Conservation (phyloP, 768 basidiomycete species). For the Kwoniella sp. region DNA sequence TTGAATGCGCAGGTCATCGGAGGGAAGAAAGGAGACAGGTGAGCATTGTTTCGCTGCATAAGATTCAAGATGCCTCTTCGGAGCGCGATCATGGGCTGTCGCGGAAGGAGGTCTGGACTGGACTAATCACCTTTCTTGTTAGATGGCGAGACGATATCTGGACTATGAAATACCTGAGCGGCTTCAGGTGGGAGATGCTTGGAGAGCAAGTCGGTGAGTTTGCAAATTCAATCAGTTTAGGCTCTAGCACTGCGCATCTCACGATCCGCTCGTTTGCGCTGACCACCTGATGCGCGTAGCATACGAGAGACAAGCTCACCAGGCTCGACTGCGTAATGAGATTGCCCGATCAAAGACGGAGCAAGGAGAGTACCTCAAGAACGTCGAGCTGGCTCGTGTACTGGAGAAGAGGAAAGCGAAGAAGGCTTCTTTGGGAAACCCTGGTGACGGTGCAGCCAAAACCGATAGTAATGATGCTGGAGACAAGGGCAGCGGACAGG, state of each 20-base stretch:
- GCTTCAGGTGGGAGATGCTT: conserved; percentile 98
- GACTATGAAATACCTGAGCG: conserved; percentile 99
- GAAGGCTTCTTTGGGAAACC: conserved; percentile 31
- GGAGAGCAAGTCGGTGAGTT: conserved; percentile 94
- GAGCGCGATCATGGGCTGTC: too few species aligned
- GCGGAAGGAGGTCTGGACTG: neutral
- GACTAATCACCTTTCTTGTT: too few species aligned
- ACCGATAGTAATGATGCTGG: neutral
- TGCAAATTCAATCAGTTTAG: too few species aligned
- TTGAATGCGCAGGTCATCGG: conserved; percentile 94
- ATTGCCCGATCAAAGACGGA: conserved; percentile 83
- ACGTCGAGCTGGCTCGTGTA: conserved; percentile 88
- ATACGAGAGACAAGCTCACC: conserved; percentile 85
- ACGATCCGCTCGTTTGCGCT: neutral
- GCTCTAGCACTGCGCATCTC: too few species aligned
- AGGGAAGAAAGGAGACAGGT: conserved; percentile 56
- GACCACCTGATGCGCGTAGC: conserved; percentile 61
- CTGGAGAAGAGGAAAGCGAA: conserved; percentile 55
- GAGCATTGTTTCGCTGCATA: conserved; percentile 4
- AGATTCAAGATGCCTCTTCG: neutral
- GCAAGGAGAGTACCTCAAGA: conserved; percentile 88
- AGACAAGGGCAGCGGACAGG: conserved; percentile 15
- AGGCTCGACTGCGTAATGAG: conserved; percentile 86
- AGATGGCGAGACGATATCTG: conserved; percentile 96
- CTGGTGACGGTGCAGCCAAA: neutral